Evolutionary conservation across 2,329 filamentous ascomycete genomes (phyloP).

Genomic region (Ceratocystis colombiana): DNA sequence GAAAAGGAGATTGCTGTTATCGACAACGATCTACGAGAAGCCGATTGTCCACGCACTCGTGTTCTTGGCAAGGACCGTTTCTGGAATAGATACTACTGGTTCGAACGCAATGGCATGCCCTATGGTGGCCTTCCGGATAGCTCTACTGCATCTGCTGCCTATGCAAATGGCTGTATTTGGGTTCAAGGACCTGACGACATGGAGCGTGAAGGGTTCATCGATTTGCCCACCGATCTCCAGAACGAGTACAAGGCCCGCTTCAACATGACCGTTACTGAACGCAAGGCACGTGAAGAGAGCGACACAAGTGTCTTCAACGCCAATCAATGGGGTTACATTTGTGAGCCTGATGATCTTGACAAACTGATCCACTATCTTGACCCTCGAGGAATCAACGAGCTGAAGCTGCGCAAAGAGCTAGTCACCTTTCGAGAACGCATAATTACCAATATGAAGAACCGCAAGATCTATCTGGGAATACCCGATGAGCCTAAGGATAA

Average conservation of each 20-base stretch:
- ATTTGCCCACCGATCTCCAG: constrained; percentile 59
- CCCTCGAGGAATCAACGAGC: constrained; percentile 71
- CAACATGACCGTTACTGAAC: constrained; percentile 71
- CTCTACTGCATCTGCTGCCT: constrained; percentile 76
- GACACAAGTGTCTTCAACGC: constrained; percentile 66
- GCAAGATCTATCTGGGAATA: constrained; percentile 59
- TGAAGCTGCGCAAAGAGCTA: constrained; percentile 80
- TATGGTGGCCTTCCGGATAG: constrained; percentile 79
- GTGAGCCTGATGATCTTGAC: constrained; percentile 67
- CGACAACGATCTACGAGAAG: constrained; percentile 87
- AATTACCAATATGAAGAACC: constrained; percentile 65
- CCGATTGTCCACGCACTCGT: constrained; percentile 81
- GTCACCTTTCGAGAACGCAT: constrained; percentile 66
- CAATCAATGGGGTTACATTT: constrained; percentile 82
- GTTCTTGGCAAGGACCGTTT: constrained; percentile 90
- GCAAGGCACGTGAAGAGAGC: constrained; percentile 79
- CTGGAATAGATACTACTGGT: constrained; percentile 99
- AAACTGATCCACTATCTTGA: constrained; percentile 81
- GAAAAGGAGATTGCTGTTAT: constrained; percentile 77
- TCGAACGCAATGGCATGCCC: constrained; percentile 96
- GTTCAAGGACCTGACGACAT: constrained; percentile 88
- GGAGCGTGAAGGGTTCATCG: constrained; percentile 76
- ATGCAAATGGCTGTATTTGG: constrained; percentile 93
- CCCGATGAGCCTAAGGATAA: constrained; percentile 32
- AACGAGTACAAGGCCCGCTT: constrained; percentile 68